Base-by-base conservation (phyloP, 345 rosid genomes). In the Trapa incisa region DNA sequence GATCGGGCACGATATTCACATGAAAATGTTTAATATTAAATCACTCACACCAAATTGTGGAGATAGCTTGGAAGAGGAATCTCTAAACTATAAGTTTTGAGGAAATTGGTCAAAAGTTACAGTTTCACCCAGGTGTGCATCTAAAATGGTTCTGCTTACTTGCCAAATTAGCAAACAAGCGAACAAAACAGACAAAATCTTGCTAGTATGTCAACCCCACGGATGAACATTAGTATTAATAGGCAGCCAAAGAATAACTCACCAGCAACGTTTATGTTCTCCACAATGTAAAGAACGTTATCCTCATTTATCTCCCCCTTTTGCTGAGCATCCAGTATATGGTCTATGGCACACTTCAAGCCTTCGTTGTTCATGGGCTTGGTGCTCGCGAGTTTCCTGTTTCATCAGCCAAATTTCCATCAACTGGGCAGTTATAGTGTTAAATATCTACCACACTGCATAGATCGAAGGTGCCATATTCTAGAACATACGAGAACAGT, bases 221-320 rank as follows among this genome's bases (percentile, higher is more conserved):
- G 48, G 11, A 45, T 45, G 48, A 45, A 11, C 48, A 2, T 7
- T 6, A 1, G 48, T 11, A 45, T 11, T 7, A 45, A 45, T 45
- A 22, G 47, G 65, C 32, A 50, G 36, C 45, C 29, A 35, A 2
- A 2, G n/a, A 37, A 14, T 6, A 64, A 68, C 68, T 37, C 75
- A 94, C 96, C 96, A 3, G 99, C 99, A 37, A 91, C 99, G 65
- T 94, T 94, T 82, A 94, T 94, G 74, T 94, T 94, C 85, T 94
- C 99, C 0, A 94, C 96, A 15, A 94, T 95, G 92, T 95, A 95
- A 54, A 95, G 92, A 53, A 91, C 99, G 38, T 95, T 89, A 69
- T 89, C 99, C 71, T 95, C 99, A 4, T 83, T 95, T 79, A 95
- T 95, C 75, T 95, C 99, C 41, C 97, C 97, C 72, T 87, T 91